Percentiles rank a stretch among this genome's conserved stretches.
These are phyloP conservation scores for Neurospora sp. DNA, from an alignment of 495 filamentous ascomycete genomes.

Conservation along the genomic window DNA sequence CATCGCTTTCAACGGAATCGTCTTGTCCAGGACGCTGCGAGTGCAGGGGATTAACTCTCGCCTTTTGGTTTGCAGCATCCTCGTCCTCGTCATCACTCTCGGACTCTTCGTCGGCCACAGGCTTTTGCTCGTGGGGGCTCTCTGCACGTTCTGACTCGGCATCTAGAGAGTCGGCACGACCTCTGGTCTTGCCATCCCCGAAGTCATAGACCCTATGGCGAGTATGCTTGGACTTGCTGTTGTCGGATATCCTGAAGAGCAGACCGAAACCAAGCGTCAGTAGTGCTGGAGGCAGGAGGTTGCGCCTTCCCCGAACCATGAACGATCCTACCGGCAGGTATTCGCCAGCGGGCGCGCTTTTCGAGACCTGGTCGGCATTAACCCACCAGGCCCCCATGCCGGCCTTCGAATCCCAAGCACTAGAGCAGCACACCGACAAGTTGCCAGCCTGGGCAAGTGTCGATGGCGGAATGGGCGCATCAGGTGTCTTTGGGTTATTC, in stretches of 20 bases:
- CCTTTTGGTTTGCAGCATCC: constrained; percentile 24
- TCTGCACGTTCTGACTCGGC: background rate
- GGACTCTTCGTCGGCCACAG: constrained; percentile 18
- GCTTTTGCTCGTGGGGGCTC: background rate
- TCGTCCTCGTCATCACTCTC: constrained; percentile 28
- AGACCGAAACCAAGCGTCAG: constrained; percentile 79
- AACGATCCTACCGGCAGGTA: constrained; percentile 66
- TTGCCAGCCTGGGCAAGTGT: constrained; percentile 86
- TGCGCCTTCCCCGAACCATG: constrained; percentile 73
- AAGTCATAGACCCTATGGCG: constrained; percentile 56
- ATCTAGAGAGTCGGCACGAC: constrained; percentile 2
- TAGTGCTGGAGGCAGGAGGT: constrained; percentile 81
- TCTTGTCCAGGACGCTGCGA: constrained; percentile 20
- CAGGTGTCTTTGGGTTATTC: constrained; percentile 62
- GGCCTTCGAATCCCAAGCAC: constrained; percentile 91
- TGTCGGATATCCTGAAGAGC: constrained; percentile 80
- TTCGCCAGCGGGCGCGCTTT: constrained; percentile 68
- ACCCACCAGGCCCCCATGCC: constrained; percentile 96
- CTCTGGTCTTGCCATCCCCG: constrained; percentile 2
- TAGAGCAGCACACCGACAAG: constrained; percentile 71
- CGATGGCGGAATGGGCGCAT: constrained; percentile 81
- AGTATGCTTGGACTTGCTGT: constrained; percentile 70
- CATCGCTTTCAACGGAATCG: constrained; percentile 12
- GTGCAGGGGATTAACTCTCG: constrained; percentile 36
- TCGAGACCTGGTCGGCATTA: constrained; percentile 74